phyloP scores from a whole-genome alignment of 345 rosid genomes.

The Brassica rapa region DNA sequence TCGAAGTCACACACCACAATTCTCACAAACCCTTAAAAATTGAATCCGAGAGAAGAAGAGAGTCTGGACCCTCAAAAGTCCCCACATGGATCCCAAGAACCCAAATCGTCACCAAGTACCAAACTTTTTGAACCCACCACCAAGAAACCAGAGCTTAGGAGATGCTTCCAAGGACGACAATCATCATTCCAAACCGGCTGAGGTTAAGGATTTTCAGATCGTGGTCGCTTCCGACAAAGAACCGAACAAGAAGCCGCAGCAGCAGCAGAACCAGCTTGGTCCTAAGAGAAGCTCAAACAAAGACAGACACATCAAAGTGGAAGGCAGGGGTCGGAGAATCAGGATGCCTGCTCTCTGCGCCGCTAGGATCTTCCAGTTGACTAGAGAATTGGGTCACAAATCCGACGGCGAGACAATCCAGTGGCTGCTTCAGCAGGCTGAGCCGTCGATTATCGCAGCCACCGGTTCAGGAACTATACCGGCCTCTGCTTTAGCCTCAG shows the following conservation, averaged over 20 bases:
- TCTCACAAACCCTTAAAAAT: conserved; percentile 28
- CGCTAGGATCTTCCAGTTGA: conserved; percentile 92
- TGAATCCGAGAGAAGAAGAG: not conserved
- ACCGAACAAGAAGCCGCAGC: conserved; percentile 44
- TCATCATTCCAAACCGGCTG: conserved; percentile 48
- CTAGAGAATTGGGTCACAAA: conserved; percentile 96
- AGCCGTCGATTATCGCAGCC: conserved; percentile 87
- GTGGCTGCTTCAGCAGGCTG: conserved; percentile 95
- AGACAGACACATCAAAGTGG: conserved; percentile 94
- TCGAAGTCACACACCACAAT: conserved; percentile 43
- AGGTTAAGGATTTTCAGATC: conserved; percentile 80
- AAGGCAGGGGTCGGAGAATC: conserved; percentile 90
- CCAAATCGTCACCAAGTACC: conserved; percentile 50
- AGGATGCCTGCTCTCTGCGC: conserved; percentile 99
- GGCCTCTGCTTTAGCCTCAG: conserved; percentile 78
- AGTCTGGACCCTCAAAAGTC: conserved; percentile 25
- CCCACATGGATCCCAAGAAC: conserved; percentile 51
- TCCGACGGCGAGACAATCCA: conserved; percentile 97
- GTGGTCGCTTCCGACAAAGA: conserved; percentile 58
- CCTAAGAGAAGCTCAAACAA: conserved; percentile 93
- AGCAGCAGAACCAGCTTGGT: conserved; percentile 46
- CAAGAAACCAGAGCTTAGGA: conserved; percentile 38
- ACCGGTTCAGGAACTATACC: conserved; percentile 97
- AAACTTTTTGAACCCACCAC: conserved; percentile 62
- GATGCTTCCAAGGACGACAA: conserved; percentile 34